A percentile compares a stretch with the other conserved stretches of the same genome.
phyloP scores from a whole-genome alignment of 177 flowering plant species.

The Telopea speciosissima region DNA sequence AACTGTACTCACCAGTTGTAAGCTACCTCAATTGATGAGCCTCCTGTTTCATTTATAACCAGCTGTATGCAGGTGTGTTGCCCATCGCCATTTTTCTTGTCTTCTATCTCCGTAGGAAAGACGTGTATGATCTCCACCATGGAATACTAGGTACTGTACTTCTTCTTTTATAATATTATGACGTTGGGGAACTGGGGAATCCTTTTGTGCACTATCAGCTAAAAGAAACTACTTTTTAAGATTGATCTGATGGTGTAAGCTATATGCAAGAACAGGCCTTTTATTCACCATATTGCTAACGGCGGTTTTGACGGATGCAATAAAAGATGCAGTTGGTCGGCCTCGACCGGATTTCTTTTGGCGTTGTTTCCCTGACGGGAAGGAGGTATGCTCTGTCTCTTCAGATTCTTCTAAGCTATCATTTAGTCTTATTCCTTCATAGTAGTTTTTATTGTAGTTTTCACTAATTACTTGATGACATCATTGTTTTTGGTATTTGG shows the following conservation, averaged over 20 bases:
- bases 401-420: neutral
- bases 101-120: constrained; percentile 24
- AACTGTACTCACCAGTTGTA: neutral
- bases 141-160: constrained; percentile 21
- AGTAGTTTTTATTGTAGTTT: neutral
- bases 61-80: constrained; percentile 25
- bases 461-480: neutral
- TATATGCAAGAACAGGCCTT: constrained; percentile 37
- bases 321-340: constrained; percentile 62
- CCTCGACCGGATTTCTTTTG: constrained; percentile 76
- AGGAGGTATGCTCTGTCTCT: constrained; percentile 28
- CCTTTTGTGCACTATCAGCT: neutral
- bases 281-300: constrained; percentile 47
- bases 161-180: neutral
- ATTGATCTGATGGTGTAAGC: neutral
- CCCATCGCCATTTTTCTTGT: constrained; percentile 18
- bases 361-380: constrained; percentile 78
- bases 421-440: neutral
- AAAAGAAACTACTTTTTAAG: neutral
- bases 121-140: constrained; percentile 36
- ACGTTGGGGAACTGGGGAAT: neutral
- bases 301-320: constrained; percentile 54
- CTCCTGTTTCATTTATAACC: constrained; percentile 9
- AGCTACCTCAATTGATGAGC: constrained; percentile 3
- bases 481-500: neutral